Percentiles rank a stretch among this genome's conserved stretches.
Evolutionary conservation across 345 rosid species (phyloP).

Genomic region (Lenwebbia sp.): DNA sequence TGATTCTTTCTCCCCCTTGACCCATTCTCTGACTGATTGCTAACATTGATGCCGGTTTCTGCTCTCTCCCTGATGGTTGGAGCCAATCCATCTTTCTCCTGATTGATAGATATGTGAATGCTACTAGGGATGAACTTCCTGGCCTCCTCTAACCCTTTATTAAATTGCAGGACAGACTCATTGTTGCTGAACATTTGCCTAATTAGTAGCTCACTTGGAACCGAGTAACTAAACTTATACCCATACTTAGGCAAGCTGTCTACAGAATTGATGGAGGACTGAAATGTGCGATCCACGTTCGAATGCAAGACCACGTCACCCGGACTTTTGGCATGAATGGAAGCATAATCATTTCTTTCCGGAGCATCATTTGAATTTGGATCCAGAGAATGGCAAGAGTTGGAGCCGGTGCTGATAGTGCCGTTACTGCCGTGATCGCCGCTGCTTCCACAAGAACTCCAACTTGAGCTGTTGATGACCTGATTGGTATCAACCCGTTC

Average conservation of each 20-base stretch:
- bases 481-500: background rate
- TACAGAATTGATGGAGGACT: background rate
- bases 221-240: slow-evolving; percentile 1
- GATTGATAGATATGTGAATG: slow-evolving; percentile 4
- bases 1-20: slow-evolving; percentile 47
- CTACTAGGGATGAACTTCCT: slow-evolving; percentile 24
- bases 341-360: background rate
- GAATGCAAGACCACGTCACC: background rate
- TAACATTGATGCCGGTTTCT: slow-evolving; percentile 13
- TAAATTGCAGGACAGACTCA: slow-evolving; percentile 27
- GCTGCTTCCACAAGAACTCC: slow-evolving; percentile 9
- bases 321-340: background rate
- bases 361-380: slow-evolving; percentile 6
- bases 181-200: slow-evolving; percentile 13
- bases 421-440: slow-evolving; percentile 9
- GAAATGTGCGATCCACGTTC: background rate
- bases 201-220: slow-evolving; percentile 11
- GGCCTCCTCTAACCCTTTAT: slow-evolving; percentile 30
- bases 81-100: background rate
- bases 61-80: background rate
- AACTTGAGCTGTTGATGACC: slow-evolving; percentile 9
- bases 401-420: background rate
- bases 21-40: slow-evolving; percentile 9
- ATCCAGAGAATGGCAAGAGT: slow-evolving; percentile 10
- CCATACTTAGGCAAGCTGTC: background rate